These are phyloP conservation scores for Ogataea pignaliae DNA, from an alignment of 805 yeast species.

Conservation along the genomic window DNA sequence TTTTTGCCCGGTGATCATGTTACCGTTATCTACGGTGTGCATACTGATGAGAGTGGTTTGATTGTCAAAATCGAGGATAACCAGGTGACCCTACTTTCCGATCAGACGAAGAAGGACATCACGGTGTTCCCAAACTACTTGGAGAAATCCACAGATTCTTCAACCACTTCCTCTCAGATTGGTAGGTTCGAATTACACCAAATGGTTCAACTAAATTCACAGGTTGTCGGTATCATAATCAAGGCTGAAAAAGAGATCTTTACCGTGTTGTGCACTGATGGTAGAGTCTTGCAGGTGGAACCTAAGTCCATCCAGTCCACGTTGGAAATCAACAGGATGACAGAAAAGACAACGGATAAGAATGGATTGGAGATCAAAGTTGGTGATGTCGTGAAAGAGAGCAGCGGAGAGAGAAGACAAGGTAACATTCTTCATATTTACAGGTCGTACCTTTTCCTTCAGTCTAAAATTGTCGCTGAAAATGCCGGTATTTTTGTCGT, in stretches of 20 bases:
- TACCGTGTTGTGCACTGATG: conserved; percentile 76
- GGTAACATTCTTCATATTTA: conserved; percentile 86
- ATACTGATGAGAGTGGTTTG: conserved; percentile 90
- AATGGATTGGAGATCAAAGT: conserved; percentile 80
- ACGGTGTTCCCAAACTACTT: conserved; percentile 90
- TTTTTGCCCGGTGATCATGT: conserved; percentile 94
- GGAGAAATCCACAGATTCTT: conserved; percentile 81
- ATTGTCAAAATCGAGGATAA: conserved; percentile 79
- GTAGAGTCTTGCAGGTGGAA: conserved; percentile 62
- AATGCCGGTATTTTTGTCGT: conserved; percentile 90
- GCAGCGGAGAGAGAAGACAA: conserved; percentile 76
- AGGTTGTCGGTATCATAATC: conserved; percentile 82
- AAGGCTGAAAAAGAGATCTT: conserved; percentile 86
- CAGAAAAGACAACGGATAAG: conserved; percentile 81
- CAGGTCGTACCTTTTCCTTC: conserved; percentile 72
- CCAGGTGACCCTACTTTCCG: conserved; percentile 84
- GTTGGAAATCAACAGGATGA: conserved; percentile 57
- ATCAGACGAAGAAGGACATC: conserved; percentile 82
- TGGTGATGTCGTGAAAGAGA: conserved; percentile 91
- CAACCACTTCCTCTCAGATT: conserved; percentile 64
- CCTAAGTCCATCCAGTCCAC: conserved; percentile 83
- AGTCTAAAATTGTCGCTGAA: conserved; percentile 73
- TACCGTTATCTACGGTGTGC: conserved; percentile 86
- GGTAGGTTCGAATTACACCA: conserved; percentile 86
- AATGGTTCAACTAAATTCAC: conserved; percentile 81